Percentiles rank a stretch among this genome's conserved stretches.
Evolutionary conservation across 768 basidiomycete genomes (phyloP).

Genomic region (Serendipita vermifera): DNA sequence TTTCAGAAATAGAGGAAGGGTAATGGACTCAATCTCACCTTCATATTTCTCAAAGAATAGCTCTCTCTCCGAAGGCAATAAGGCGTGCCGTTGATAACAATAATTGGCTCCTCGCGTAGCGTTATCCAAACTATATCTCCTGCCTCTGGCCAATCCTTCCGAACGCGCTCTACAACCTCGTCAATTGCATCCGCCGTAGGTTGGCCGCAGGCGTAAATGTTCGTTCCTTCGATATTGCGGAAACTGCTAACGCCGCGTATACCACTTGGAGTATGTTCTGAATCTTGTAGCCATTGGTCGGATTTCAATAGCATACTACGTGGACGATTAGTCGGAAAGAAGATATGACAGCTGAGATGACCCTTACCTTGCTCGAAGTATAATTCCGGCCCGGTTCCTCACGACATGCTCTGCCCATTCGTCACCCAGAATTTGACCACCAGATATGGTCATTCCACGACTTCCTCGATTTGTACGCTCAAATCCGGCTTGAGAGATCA

Average conservation of each 20-base stretch:
- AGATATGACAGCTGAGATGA: conserved; percentile 9
- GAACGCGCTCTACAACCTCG: conserved; percentile 57
- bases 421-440: conserved; percentile 81
- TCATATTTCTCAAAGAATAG: conserved; percentile 87
- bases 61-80: conserved; percentile 77
- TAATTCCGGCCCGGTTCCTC: conserved; percentile 87
- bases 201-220: conserved; percentile 87
- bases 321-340: conserved; percentile 2
- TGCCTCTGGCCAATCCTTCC: conserved; percentile 43
- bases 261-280: conserved; percentile 33
- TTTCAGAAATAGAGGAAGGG: neutral
- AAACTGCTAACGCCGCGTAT: conserved; percentile 94
- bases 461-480: conserved; percentile 51
- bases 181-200: conserved; percentile 81
- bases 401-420: conserved; percentile 94
- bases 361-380: conserved; percentile 71
- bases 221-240: conserved; percentile 64
- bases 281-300: conserved; percentile 77
- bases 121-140: conserved; percentile 77
- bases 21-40: conserved; percentile 31
- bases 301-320: conserved; percentile 76
- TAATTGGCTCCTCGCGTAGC: conserved; percentile 81
- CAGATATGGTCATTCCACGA: conserved; percentile 50
- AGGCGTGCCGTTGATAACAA: conserved; percentile 84
- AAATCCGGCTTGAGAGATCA: conserved; percentile 57